Evolutionary conservation across 169 alveolate genomes (phyloP), one percentile per base, ranked within the genome.

Genomic region (Amoebophrya sp.): DNA sequence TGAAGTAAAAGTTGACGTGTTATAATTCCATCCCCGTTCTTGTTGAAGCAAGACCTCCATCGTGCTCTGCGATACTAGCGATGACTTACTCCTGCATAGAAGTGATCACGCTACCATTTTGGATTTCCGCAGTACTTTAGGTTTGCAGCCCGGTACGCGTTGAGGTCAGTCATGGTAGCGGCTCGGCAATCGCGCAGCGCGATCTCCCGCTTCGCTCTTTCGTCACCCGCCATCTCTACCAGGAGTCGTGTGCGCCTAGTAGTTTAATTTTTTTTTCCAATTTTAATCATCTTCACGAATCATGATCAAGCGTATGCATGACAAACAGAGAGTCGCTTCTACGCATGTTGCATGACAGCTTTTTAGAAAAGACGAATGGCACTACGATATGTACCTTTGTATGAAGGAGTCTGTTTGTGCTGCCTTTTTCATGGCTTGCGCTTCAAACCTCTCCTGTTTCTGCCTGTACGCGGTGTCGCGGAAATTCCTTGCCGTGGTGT

Each of bases 221-320:
- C 83, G 32, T 66, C 83, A 7, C 83, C 83, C 83, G 83, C 83
- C 83, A 66, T 66, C 18, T 66, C 83, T 25, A 66, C 83, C 35
- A 66, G 83, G 10, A 66, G 32, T 12, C 83, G 83, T 25, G 83
- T 66, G 35, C 29, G 83, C 83, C 83, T 25, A 25, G 12, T 3
- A 66, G 1, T 18, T 66, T 66, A 2, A 66, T 66, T 47, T 47
- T 47, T 47, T 47, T 47, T 18, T 12, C 29, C 7, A 47, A 18
- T 47, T n/a, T n/a, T n/a, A n/a, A n/a, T n/a, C n/a, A n/a, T n/a
- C n/a, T n/a, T n/a, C n/a, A n/a, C n/a, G n/a, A n/a, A n/a, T n/a
- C n/a, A n/a, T n/a, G n/a, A n/a, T n/a, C n/a, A n/a, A n/a, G n/a
- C n/a, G n/a, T n/a, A n/a, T n/a, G n/a, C n/a, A n/a, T n/a, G n/a